Evolutionary conservation across 768 basidiomycete genomes (phyloP), one percentile per base, ranked within the genome.

Genomic region (Dacryopinax primogenitus): DNA sequence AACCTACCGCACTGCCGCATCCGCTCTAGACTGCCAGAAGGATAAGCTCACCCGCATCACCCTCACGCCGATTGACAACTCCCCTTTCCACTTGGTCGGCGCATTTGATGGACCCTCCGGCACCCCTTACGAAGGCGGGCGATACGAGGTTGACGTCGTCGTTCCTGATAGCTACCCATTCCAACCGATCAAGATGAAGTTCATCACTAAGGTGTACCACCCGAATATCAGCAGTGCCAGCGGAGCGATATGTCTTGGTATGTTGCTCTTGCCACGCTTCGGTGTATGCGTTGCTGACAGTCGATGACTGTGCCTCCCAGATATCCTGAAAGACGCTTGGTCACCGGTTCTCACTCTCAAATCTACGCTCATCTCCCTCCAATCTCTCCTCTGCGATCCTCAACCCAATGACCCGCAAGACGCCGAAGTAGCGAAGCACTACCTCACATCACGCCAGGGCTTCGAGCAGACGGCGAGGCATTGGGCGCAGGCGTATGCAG

Each of bases 371-470:
- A 94, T 98, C 73, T 94, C 92, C 1, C 82, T 98, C 15, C 95
- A 97, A 74, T 91, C 89, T 37, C 80, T 97, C 26, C 80, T 98
- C 18, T 95, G 92, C 75, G 88, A 87, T 9, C 95, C 95, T 0
- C 92, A 96, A 73, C 94, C 95, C 7, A 90, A 88, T 68, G 95
- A 97, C 72, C 95, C 94, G 0, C 94, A 97, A 76, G 95, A 98
- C 72, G 95, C 94, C 0, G 93, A 98, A 76, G 94, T 98, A 12
- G 94, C 94, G 13, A 97, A 96, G 74, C 95, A 96, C 72, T 98
- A 90, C 71, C 88, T 90, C 74, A 91, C 92, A 13, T 90, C 87
- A 74, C 87, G 87, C 73, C 77, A 78, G 28, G 86, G 87, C 70
- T 98, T 98, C 69, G 90, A 94, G 66, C 88, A 88, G 37, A 98